These are phyloP conservation scores for Abelmoschus esculentus DNA, from an alignment of 345 rosid genomes.

Conservation along the genomic window DNA sequence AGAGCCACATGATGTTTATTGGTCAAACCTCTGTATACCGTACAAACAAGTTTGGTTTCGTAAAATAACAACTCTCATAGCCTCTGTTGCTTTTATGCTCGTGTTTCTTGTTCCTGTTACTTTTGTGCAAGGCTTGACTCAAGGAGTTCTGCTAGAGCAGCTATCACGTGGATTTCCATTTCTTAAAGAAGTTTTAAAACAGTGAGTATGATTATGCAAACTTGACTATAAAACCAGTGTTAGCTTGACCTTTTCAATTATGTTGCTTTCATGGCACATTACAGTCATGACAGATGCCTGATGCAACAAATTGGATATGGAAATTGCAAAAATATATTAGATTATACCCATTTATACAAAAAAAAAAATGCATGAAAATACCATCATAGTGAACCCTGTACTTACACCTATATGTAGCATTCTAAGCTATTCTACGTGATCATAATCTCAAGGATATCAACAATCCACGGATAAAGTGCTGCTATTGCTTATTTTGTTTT, in stretches of 20 bases:
- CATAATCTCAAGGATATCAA: neutral
- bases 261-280: neutral
- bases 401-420: neutral
- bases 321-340: constrained; percentile 2
- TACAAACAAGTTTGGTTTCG: constrained; percentile 86
- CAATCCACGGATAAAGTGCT: neutral
- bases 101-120: constrained; percentile 74
- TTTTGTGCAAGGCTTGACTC: constrained; percentile 74
- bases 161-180: constrained; percentile 57
- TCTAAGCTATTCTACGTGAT: neutral
- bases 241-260: neutral
- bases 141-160: constrained; percentile 55
- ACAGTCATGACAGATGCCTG: constrained; percentile 5
- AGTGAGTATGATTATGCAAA: constrained; percentile 38
- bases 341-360: neutral
- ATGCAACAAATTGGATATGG: constrained; percentile 2
- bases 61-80: constrained; percentile 53
- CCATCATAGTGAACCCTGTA: too few species aligned
- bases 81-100: constrained; percentile 65
- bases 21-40: constrained; percentile 83
- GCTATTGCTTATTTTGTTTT: too few species aligned
- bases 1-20: constrained; percentile 82
- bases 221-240: constrained; percentile 5
- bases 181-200: constrained; percentile 41
- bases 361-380: neutral